phyloP scores from a whole-genome alignment of 2,329 filamentous ascomycete genomes.

The Talaromyces albobiverticillius region DNA sequence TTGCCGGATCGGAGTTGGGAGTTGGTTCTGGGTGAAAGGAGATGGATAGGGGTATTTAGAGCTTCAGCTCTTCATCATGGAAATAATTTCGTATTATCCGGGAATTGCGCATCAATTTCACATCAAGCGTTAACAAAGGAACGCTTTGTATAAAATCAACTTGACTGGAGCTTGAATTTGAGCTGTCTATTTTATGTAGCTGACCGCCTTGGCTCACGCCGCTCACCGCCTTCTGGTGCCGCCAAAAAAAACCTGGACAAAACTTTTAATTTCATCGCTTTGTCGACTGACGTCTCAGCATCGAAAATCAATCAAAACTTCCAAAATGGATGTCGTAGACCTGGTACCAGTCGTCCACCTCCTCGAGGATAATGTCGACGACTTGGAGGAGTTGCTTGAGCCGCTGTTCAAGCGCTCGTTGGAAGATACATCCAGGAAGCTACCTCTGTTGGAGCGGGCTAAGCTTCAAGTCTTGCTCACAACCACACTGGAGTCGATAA shows the following conservation, averaged over 20 bases:
- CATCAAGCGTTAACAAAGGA: background rate
- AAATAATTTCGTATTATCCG: background rate
- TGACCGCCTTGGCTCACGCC: constrained; percentile 11
- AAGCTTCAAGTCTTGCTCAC: constrained; percentile 87
- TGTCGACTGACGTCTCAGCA: background rate
- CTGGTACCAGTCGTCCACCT: constrained; percentile 67
- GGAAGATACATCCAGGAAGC: constrained; percentile 66
- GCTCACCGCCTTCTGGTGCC: constrained; percentile 12
- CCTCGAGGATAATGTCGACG: constrained; percentile 75
- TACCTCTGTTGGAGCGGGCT: constrained; percentile 90
- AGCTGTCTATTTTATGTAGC: too few relatives aligned
- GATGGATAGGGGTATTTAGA: background rate
- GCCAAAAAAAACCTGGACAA: constrained; percentile 1
- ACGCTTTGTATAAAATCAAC: background rate
- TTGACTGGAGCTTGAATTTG: background rate
- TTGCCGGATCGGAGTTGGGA: background rate
- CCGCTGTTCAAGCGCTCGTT: constrained; percentile 69
- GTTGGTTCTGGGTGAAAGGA: too few relatives aligned
- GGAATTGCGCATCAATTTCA: background rate
- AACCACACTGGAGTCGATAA: constrained; percentile 84
- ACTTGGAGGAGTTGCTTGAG: constrained; percentile 68
- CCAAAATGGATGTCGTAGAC: constrained; percentile 55
- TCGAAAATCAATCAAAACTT: background rate
- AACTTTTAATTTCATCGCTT: background rate
- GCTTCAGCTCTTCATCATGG: background rate